Percentiles rank a stretch among this genome's conserved stretches.
phyloP scores from a whole-genome alignment of 1,139 yeast species.

The Pneumocystis sp. region DNA sequence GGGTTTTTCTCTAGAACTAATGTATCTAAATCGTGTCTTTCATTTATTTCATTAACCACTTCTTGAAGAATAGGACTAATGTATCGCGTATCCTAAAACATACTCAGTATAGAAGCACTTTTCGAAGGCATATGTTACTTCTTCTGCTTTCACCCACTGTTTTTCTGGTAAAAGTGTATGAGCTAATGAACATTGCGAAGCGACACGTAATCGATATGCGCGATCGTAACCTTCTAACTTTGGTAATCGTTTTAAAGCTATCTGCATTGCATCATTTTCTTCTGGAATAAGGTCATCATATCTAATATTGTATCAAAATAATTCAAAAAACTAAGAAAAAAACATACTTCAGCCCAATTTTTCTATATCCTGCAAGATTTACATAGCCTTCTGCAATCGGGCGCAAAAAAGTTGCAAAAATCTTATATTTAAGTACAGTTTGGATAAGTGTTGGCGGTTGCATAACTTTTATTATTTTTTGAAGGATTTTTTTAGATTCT shows the following conservation, averaged over 20 bases:
- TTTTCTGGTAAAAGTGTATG: constrained; percentile 73
- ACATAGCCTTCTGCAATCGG: constrained; percentile 11
- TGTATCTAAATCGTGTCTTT: constrained; percentile 11
- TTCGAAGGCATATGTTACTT: constrained; percentile 29
- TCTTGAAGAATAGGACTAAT: constrained; percentile 40
- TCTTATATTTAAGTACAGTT: constrained; percentile 7
- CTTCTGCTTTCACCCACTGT: constrained; percentile 65
- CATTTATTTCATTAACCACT: constrained; percentile 8
- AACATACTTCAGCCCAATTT: constrained; percentile 11
- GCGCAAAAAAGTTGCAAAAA: constrained; percentile 5
- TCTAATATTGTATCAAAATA: constrained; percentile 20
- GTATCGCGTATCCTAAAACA: constrained; percentile 41
- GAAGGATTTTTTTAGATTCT: not conserved
- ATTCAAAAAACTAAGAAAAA: not conserved
- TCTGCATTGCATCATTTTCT: constrained; percentile 75
- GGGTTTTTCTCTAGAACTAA: constrained; percentile 4
- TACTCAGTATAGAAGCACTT: not conserved
- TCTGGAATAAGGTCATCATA: constrained; percentile 77
- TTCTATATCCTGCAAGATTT: constrained; percentile 11
- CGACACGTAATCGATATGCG: constrained; percentile 79
- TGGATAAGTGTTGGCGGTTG: not conserved
- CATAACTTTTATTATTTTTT: not conserved
- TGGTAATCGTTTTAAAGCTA: constrained; percentile 78
- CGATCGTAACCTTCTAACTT: constrained; percentile 74
- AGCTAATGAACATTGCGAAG: constrained; percentile 73